Conservation (phyloP, 768 basidiomycete species). For the Pholiota conissans region DNA sequence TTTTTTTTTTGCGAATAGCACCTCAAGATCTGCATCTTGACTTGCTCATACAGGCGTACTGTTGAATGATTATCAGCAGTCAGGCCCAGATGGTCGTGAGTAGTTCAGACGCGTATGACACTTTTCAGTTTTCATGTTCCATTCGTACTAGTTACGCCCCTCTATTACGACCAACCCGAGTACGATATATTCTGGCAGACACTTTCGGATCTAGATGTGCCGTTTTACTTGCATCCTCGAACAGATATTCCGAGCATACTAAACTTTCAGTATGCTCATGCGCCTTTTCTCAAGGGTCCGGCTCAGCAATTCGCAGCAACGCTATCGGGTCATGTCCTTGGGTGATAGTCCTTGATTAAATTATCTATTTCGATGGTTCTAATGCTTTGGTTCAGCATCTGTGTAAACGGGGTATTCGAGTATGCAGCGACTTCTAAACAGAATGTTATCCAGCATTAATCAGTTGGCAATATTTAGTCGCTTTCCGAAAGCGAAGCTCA, state of each 20-base stretch:
- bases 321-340: conserved; percentile 39
- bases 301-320: conserved; percentile 39
- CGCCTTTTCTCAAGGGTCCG: conserved; percentile 32
- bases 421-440: conserved; percentile 9
- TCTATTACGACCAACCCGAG: conserved; percentile 38
- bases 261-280: conserved; percentile 29
- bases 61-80: conserved; percentile 45
- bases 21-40: neutral
- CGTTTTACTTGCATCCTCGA: conserved; percentile 39
- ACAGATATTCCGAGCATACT: conserved; percentile 26
- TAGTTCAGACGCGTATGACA: neutral
- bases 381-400: conserved; percentile 19
- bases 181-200: conserved; percentile 39
- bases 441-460: too few relatives aligned
- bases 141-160: conserved; percentile 27
- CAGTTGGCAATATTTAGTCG: conserved; percentile 28
- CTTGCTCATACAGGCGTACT: conserved; percentile 28
- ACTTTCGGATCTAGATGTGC: conserved; percentile 37
- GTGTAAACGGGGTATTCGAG: conserved; percentile 41
- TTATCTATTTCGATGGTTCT: neutral
- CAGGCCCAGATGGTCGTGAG: conserved; percentile 37
- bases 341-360: conserved; percentile 17
- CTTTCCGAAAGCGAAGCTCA: conserved; percentile 39
- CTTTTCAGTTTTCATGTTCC: too few relatives aligned
- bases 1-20: neutral